A percentile compares a stretch with the other conserved stretches of the same genome.
phyloP scores from a whole-genome alignment of 257 asterid species.

The Solanum dulcamara region DNA sequence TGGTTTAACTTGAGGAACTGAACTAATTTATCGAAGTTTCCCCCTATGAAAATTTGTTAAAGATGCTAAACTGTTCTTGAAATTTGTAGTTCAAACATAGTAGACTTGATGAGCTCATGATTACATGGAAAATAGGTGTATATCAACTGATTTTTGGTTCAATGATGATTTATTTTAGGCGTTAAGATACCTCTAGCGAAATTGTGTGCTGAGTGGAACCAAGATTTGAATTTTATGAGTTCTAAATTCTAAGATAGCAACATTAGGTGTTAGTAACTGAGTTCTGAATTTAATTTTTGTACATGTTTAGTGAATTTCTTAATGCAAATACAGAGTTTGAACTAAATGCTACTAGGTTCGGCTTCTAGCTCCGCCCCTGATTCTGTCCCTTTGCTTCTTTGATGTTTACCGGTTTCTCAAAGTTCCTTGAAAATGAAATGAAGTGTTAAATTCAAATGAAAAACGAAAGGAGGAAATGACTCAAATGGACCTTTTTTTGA shows the following conservation, averaged over 20 bases:
- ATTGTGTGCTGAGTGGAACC: neutral
- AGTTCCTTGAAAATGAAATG: neutral
- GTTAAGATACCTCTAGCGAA: neutral
- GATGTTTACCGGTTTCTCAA: neutral
- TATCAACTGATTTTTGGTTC: neutral
- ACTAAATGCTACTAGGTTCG: neutral
- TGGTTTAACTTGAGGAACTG: neutral
- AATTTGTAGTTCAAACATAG: neutral
- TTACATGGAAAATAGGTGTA: neutral
- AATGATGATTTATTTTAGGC: neutral
- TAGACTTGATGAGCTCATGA: neutral
- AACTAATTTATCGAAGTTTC: neutral
- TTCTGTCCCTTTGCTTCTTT: neutral
- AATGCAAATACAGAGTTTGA: neutral
- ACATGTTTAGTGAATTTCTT: neutral
- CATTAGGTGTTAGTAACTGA: neutral
- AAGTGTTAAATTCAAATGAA: neutral
- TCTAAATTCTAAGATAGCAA: neutral
- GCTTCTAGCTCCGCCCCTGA: neutral
- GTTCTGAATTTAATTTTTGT: neutral
- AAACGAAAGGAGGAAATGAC: neutral
- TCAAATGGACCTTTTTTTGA: neutral
- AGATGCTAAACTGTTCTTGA: neutral
- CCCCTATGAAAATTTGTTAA: neutral
- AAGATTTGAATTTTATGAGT: neutral